Evolutionary conservation across 139 green algal genomes (phyloP).

Genomic region (Volvox reticuliferus): DNA sequence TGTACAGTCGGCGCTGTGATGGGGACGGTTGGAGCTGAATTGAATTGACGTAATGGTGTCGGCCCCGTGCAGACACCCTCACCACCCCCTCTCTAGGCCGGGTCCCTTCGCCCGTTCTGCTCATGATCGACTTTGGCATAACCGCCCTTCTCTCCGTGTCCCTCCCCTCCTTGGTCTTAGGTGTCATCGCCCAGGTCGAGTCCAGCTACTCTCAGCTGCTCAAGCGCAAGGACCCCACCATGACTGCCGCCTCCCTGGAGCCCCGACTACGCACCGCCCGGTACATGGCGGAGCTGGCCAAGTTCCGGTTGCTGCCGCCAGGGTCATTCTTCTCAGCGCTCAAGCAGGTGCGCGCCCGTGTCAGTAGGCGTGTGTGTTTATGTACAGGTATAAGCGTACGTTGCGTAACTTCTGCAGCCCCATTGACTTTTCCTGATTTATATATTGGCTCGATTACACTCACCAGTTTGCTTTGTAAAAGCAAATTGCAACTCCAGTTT

Average conservation of each 20-base stretch:
- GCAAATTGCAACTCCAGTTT: too few species aligned
- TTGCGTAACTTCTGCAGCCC: too few species aligned
- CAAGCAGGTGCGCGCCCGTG: slow-evolving; percentile 52
- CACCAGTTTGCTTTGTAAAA: too few species aligned
- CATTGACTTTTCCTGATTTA: too few species aligned
- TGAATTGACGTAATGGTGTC: too few species aligned
- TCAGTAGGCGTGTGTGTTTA: neutral
- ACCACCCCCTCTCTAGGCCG: neutral
- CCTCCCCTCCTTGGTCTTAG: too few species aligned
- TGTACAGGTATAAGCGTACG: neutral
- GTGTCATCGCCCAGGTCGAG: slow-evolving; percentile 76
- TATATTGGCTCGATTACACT: too few species aligned
- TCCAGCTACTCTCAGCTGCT: slow-evolving; percentile 81
- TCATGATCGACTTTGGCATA: neutral
- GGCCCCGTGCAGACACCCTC: too few species aligned
- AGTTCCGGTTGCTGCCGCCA: slow-evolving; percentile 77
- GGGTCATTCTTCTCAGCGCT: slow-evolving; percentile 72
- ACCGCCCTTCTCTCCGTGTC: too few species aligned
- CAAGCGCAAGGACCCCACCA: slow-evolving; percentile 75
- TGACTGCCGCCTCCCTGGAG: slow-evolving; percentile 76
- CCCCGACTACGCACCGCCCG: slow-evolving; percentile 77
- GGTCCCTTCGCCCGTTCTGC: neutral
- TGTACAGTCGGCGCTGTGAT: too few species aligned
- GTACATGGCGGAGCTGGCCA: slow-evolving; percentile 93
- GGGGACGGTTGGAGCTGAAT: too few species aligned